These are phyloP conservation scores for Colletotrichum incanum DNA, from an alignment of 2,329 filamentous ascomycete species.

Conservation along the genomic window DNA sequence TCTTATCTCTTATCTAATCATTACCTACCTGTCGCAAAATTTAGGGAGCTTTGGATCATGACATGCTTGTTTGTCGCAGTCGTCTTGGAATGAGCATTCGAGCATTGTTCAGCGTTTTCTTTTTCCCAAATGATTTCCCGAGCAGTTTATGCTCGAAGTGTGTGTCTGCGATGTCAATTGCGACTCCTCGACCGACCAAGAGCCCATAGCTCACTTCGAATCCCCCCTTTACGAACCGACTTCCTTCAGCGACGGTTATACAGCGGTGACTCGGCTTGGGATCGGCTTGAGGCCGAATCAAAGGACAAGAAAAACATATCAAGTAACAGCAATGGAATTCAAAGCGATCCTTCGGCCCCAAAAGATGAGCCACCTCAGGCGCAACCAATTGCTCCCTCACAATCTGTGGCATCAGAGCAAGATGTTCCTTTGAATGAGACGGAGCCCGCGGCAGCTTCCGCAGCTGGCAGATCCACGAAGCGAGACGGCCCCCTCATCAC, in stretches of 20 bases:
- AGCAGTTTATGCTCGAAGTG: slow-evolving; percentile 51
- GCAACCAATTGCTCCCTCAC: not conserved
- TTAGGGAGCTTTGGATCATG: slow-evolving; percentile 31
- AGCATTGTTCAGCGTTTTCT: slow-evolving; percentile 16
- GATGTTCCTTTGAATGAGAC: slow-evolving; percentile 4
- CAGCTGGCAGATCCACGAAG: not conserved
- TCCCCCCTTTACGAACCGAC: slow-evolving; percentile 13
- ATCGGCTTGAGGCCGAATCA: slow-evolving; percentile 17
- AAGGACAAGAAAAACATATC: not conserved
- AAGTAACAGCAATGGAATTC: not conserved
- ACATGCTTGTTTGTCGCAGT: slow-evolving; percentile 11
- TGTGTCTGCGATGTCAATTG: slow-evolving; percentile 54
- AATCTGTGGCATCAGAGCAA: not conserved
- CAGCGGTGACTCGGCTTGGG: slow-evolving; percentile 35
- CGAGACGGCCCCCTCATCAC: not conserved
- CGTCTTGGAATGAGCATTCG: slow-evolving; percentile 4
- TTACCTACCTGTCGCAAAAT: slow-evolving; percentile 27
- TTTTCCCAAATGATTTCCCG: slow-evolving; percentile 55
- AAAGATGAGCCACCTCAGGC: not conserved
- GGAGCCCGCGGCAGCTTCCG: not conserved
- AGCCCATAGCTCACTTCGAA: slow-evolving; percentile 26
- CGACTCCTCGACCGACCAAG: slow-evolving; percentile 46
- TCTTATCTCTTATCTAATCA: slow-evolving; percentile 46
- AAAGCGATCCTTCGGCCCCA: not conserved
- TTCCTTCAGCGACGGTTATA: slow-evolving; percentile 28